Percentiles rank a stretch among this genome's conserved stretches.
Conservation (phyloP, 768 basidiomycete species). For the Boletus rex-veris region DNA sequence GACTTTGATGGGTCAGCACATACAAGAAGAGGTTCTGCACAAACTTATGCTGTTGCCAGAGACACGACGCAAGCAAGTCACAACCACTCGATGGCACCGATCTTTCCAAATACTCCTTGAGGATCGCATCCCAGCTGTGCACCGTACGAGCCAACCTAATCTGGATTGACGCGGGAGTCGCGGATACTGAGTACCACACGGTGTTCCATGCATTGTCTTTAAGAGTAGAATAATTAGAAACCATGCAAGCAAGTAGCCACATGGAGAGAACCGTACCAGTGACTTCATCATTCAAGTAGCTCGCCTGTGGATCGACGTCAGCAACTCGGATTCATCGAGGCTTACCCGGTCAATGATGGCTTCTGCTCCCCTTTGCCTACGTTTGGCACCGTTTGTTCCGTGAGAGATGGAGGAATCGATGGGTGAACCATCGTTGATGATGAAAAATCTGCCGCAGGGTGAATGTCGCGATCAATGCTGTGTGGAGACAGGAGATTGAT, state of each 20-base stretch:
- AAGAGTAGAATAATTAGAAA: neutral
- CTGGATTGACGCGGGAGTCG: neutral
- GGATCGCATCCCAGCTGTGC: neutral
- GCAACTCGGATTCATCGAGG: neutral
- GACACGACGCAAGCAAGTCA: too few species aligned
- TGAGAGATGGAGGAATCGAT: slow-evolving; percentile 4
- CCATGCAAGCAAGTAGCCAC: neutral
- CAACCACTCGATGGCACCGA: neutral
- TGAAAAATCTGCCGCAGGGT: neutral
- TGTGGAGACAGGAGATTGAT: neutral
- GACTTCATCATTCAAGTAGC: neutral
- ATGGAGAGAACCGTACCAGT: neutral
- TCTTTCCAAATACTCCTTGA: neutral
- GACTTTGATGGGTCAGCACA: too few species aligned
- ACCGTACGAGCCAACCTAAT: neutral
- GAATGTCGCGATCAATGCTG: neutral
- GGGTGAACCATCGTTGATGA: slow-evolving; percentile 4
- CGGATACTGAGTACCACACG: slow-evolving; percentile 3
- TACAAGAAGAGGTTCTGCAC: too few species aligned
- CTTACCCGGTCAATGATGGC: too few species aligned
- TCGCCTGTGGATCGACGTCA: neutral
- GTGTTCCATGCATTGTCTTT: slow-evolving; percentile 9
- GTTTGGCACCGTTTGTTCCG: neutral
- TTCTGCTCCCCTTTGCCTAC: neutral
- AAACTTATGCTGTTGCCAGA: too few species aligned